These are phyloP conservation scores for Trypanosoma congolense DNA, from an alignment of 208 protist genomes.

Conservation along the genomic window DNA sequence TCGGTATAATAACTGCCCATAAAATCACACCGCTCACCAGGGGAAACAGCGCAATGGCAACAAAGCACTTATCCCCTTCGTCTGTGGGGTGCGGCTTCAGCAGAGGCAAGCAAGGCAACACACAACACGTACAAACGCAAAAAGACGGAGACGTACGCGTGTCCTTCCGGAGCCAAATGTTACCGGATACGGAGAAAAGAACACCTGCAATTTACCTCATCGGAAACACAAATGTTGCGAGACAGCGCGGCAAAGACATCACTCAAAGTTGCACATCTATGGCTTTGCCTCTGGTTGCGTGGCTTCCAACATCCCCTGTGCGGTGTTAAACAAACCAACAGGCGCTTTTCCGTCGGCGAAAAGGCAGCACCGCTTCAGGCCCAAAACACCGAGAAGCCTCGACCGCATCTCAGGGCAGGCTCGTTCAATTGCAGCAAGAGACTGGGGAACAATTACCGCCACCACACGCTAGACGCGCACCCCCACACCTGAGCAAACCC, in stretches of 20 bases:
- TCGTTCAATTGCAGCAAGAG: constrained; percentile 86
- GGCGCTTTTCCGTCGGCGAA: constrained; percentile 95
- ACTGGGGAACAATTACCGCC: constrained; percentile 86
- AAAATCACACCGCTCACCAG: too few relatives aligned
- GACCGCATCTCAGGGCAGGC: constrained; percentile 94
- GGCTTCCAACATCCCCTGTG: constrained; percentile 84
- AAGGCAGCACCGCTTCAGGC: constrained; percentile 92
- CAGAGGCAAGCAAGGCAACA: too few relatives aligned
- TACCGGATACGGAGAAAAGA: too few relatives aligned
- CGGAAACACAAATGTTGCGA: background rate
- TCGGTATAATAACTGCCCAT: too few relatives aligned
- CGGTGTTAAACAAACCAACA: constrained; percentile 95
- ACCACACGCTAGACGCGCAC: constrained; percentile 86
- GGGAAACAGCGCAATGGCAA: too few relatives aligned
- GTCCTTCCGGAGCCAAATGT: too few relatives aligned
- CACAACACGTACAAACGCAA: too few relatives aligned
- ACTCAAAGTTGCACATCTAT: too few relatives aligned
- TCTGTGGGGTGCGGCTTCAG: too few relatives aligned
- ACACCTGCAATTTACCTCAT: too few relatives aligned
- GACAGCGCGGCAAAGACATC: background rate
- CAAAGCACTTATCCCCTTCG: too few relatives aligned
- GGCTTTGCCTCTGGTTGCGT: constrained; percentile 7
- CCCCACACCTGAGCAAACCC: constrained; percentile 80
- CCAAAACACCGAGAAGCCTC: constrained; percentile 92
- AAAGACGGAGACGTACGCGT: background rate